phyloP scores from a whole-genome alignment of 192 early-diverging fungal species.

The Gaertneriomyces semiglobifer region DNA sequence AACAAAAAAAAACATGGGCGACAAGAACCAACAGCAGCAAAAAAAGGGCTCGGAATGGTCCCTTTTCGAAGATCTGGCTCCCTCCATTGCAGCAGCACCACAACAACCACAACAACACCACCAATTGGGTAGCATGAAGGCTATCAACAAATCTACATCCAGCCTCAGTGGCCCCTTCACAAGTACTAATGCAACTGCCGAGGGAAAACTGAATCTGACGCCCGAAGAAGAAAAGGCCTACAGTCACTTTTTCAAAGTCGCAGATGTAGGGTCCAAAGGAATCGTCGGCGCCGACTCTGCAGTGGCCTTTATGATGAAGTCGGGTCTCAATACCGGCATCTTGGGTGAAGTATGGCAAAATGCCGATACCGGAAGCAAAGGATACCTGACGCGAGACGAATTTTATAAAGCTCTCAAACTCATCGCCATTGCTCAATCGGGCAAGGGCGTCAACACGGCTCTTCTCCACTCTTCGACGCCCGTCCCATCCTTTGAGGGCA shows the following conservation, averaged over 20 bases:
- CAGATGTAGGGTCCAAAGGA: slow-evolving; percentile 27
- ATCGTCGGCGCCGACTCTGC: slow-evolving; percentile 29
- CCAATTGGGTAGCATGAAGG: not conserved
- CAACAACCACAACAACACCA: not conserved
- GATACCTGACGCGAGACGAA: slow-evolving; percentile 64
- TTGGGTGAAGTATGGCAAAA: slow-evolving; percentile 74
- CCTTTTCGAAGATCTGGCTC: not conserved
- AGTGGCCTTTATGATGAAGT: slow-evolving; percentile 45
- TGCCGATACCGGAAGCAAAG: slow-evolving; percentile 74
- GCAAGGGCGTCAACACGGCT: slow-evolving; percentile 55
- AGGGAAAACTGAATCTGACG: slow-evolving; percentile 15
- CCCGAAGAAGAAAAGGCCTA: slow-evolving; percentile 32
- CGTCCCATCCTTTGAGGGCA: slow-evolving; percentile 27
- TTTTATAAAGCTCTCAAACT: slow-evolving; percentile 84
- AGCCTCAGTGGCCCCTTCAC: not conserved
- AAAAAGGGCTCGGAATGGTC: too few relatives aligned
- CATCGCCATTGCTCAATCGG: slow-evolving; percentile 80
- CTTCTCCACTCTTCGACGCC: slow-evolving; percentile 36
- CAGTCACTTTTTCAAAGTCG: slow-evolving; percentile 29
- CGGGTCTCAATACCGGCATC: slow-evolving; percentile 34
- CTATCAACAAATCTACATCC: not conserved
- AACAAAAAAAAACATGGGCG: too few relatives aligned
- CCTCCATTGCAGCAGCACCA: not conserved
- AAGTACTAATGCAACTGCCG: not conserved
- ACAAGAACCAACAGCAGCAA: too few relatives aligned